Evolutionary conservation across 2,329 filamentous ascomycete species (phyloP).

Genomic region (Talaromyces piceae): DNA sequence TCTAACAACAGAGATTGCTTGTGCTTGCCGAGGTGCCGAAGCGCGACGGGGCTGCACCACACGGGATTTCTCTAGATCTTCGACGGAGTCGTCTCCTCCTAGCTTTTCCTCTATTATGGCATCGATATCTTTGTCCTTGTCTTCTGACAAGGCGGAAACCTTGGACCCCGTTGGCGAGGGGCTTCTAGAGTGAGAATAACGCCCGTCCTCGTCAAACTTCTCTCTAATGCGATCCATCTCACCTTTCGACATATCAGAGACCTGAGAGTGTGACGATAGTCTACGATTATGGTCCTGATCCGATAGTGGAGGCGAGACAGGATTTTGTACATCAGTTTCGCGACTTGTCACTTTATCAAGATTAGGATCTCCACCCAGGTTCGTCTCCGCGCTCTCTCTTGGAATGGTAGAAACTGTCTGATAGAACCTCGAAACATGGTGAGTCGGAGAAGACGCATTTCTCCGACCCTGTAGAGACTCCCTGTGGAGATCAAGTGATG

Average conservation of each 20-base stretch:
- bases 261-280: constrained; percentile 6
- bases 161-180: constrained; percentile 7
- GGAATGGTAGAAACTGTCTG: neutral
- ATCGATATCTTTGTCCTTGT: constrained; percentile 1
- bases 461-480: neutral
- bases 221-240: constrained; percentile 9
- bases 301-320: constrained; percentile 1
- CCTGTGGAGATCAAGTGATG: neutral
- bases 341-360: neutral
- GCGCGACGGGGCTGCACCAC: neutral
- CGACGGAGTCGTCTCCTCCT: constrained; percentile 3
- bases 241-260: constrained; percentile 10
- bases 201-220: constrained; percentile 10
- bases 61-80: constrained; percentile 2
- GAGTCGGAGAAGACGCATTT: neutral
- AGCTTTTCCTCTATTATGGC: constrained; percentile 8
- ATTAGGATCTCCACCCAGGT: neutral
- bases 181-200: neutral
- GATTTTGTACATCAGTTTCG: neutral
- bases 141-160: constrained; percentile 7
- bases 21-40: neutral
- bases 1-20: constrained; percentile 7
- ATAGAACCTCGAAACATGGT: neutral
- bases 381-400: neutral
- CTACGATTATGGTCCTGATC: neutral